Conservation (phyloP, 805 yeast genomes). For the Candida koratica region DNA sequence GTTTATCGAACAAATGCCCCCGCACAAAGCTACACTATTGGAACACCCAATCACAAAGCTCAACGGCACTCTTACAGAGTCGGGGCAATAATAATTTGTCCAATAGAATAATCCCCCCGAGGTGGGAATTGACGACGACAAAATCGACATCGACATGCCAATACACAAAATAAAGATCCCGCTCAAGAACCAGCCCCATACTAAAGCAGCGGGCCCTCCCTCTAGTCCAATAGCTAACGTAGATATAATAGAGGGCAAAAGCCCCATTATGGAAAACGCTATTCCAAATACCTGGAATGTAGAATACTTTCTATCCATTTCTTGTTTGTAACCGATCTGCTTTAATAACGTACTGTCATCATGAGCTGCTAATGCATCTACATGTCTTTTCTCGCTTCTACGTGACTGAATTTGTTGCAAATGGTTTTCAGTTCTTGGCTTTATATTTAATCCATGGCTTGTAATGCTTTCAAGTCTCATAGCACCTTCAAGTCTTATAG, state of each 20-base stretch:
- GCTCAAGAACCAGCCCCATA: constrained; percentile 73
- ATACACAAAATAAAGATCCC: constrained; percentile 51
- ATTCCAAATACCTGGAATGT: constrained; percentile 66
- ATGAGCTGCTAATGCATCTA: constrained; percentile 16
- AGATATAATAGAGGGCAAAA: constrained; percentile 62
- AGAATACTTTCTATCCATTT: constrained; percentile 56
- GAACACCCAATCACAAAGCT: constrained; percentile 65
- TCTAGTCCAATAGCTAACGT: constrained; percentile 49
- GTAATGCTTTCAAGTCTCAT: constrained; percentile 4
- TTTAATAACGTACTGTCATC: constrained; percentile 30
- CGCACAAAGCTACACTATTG: constrained; percentile 62
- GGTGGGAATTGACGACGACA: constrained; percentile 69
- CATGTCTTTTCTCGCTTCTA: constrained; percentile 21
- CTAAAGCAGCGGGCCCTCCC: constrained; percentile 61
- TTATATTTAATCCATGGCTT: constrained; percentile 10
- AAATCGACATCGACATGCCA: constrained; percentile 62
- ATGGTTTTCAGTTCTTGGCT: constrained; percentile 12
- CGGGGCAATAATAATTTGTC: constrained; percentile 59
- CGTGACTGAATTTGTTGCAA: constrained; percentile 12
- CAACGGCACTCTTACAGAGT: constrained; percentile 44
- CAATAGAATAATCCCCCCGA: constrained; percentile 62
- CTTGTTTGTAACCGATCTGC: constrained; percentile 69
- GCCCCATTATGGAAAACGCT: constrained; percentile 70
- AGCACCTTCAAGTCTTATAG: no score
- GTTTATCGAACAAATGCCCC: constrained; percentile 63